These are phyloP conservation scores for Avena eriantha DNA, from an alignment of 176 grass and related monocot genomes.

Conservation along the genomic window DNA sequence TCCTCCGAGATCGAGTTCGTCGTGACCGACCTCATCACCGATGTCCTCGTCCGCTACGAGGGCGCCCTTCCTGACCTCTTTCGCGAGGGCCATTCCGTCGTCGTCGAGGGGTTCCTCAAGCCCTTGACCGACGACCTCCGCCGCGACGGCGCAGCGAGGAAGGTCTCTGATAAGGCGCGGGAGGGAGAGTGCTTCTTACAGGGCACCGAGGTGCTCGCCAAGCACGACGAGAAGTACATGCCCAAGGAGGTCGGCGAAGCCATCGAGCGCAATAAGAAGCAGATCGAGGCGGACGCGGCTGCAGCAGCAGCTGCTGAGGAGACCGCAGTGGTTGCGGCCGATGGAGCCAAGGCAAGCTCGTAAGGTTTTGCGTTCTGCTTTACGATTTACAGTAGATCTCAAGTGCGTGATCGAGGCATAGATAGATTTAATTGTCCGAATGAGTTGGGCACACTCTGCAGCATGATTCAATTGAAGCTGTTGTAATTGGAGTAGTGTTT, in stretches of 20 bases:
- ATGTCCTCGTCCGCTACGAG: conserved; percentile 90
- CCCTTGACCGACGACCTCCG: conserved; percentile 59
- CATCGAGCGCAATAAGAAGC: conserved; percentile 93
- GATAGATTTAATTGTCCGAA: conserved; percentile 33
- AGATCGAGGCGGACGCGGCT: conserved; percentile 46
- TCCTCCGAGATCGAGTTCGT: conserved; percentile 95
- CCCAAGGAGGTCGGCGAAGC: conserved; percentile 96
- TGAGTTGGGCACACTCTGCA: conserved; percentile 5
- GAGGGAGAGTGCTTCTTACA: conserved; percentile 65
- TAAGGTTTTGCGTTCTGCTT: conserved; percentile 43
- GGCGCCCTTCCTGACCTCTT: conserved; percentile 91
- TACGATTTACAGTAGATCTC: conserved; percentile 40
- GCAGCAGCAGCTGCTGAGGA: conserved; percentile 26
- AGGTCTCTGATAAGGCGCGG: conserved; percentile 75
- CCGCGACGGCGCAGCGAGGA: conserved; percentile 28
- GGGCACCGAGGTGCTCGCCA: conserved; percentile 90
- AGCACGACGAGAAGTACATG: conserved; percentile 99
- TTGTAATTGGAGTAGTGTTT: conserved; percentile 35
- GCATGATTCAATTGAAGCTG: conserved; percentile 36
- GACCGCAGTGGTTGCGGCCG: background rate
- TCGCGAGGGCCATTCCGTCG: conserved; percentile 95
- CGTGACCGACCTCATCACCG: conserved; percentile 89
- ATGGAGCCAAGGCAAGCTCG: conserved; percentile 43
- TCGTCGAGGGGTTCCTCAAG: conserved; percentile 86
- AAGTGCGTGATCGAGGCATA: conserved; percentile 27